Base-by-base conservation (phyloP, 805 yeast genomes). In the Cyberlindnera meyerae region DNA sequence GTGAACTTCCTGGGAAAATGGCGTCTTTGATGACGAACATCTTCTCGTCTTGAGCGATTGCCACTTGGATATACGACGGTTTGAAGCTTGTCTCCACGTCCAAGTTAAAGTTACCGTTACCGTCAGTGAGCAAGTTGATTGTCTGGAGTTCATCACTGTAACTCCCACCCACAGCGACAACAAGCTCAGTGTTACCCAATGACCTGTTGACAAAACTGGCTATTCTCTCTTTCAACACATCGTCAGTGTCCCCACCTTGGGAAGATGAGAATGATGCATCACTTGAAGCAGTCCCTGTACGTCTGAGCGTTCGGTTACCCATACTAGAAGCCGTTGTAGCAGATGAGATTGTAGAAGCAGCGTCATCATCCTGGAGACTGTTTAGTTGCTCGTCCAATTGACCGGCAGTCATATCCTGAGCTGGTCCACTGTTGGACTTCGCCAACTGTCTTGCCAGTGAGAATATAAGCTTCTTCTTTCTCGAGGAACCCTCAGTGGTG, bases 401-500 rank as follows among this genome's bases (percentile, higher is more conserved):
- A 18, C 54, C 60, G 0, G 58, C 60, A 2, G 62, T 49, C 9
- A 57, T 47, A 12, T 42, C 51, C 3, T 49, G 30, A 1, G 38
- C 38, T 1, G 41, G 22, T 11, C 52, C 51, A 26, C 52, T 54
- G 5, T 58, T 43, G 5, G 63, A 32, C 33, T 76, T 73, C 0
- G 79, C 72, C 33, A 83, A 63, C 56, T 84, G 87, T 42, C 75
- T 75, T 4, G 87, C 85, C 29, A 87, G 59, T 1, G 87, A 70
- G 16, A 82, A 56, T 22, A 89, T 65, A 29, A 89, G 56, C 40
- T 79, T 64, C 57, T 87, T 86, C 51, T 82, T 86, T 28, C 94
- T 66, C 21, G 74, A 71, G 67, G 77, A 72, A 8, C 71, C 64
- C 1, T 94, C 94, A 0, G 88, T 86, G 28, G 83, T 68, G 36